Evolutionary conservation across 1,139 yeast genomes (phyloP).

Genomic region (Geotrichum siamense): DNA sequence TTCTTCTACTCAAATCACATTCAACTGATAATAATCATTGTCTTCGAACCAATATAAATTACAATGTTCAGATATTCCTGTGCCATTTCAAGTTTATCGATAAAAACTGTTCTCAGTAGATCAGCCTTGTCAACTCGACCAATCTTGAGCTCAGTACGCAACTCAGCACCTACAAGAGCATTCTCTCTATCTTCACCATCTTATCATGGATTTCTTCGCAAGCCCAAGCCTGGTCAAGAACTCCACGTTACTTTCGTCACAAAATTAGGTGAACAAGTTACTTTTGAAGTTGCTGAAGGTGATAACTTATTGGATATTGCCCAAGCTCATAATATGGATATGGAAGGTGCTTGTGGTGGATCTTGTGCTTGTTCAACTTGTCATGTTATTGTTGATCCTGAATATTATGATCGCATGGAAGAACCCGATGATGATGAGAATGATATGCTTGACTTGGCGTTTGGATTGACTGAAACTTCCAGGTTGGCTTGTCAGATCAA

Average conservation of each 20-base stretch:
- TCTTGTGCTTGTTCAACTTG: constrained; percentile 98
- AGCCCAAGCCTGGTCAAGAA: constrained; percentile 92
- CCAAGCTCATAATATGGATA: constrained; percentile 84
- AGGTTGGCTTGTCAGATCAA: constrained; percentile 89
- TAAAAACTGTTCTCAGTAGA: background rate
- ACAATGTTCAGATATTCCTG: background rate
- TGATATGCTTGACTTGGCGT: constrained; percentile 96
- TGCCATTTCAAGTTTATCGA: background rate
- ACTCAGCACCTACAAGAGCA: background rate
- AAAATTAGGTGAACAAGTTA: constrained; percentile 78
- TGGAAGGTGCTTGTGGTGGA: constrained; percentile 99
- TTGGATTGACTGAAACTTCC: constrained; percentile 85
- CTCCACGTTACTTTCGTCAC: constrained; percentile 82
- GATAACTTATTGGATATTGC: constrained; percentile 90
- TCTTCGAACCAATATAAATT: no score
- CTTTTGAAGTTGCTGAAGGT: constrained; percentile 85
- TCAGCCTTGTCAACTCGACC: background rate
- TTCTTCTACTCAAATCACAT: no score
- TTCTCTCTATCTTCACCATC: constrained; percentile 10
- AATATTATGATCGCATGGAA: constrained; percentile 77
- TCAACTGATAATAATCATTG: no score
- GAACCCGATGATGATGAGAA: constrained; percentile 98
- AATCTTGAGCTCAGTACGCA: background rate
- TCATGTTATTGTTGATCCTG: constrained; percentile 94
- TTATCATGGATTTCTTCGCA: constrained; percentile 76